Evolutionary conservation across 2,329 filamentous ascomycete genomes (phyloP).

Genomic region (Alternaria sp.): DNA sequence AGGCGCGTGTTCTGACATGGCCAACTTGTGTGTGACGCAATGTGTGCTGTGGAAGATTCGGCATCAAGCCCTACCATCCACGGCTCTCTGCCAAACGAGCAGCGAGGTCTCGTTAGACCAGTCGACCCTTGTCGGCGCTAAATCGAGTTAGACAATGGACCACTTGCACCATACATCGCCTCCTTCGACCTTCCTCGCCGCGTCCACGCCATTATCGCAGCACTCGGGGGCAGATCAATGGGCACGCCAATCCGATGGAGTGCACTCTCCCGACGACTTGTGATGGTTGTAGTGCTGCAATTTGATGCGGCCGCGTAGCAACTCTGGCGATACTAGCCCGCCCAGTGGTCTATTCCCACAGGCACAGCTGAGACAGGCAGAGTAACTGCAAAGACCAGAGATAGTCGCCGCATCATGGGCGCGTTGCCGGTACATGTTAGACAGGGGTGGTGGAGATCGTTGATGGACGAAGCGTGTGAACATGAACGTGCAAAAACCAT

Average conservation of each 20-base stretch:
- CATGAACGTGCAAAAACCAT: slow-evolving; percentile 21
- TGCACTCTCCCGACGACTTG: slow-evolving; percentile 1
- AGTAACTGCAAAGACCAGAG: slow-evolving; percentile 20
- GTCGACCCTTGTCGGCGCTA: slow-evolving; percentile 22
- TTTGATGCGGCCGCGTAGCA: neutral
- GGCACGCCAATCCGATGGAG: neutral
- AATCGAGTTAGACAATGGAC: slow-evolving; percentile 27
- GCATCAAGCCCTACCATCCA: slow-evolving; percentile 15
- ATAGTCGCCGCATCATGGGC: slow-evolving; percentile 15
- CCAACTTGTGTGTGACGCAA: slow-evolving; percentile 14
- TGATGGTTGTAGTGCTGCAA: neutral
- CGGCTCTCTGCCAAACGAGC: slow-evolving; percentile 20
- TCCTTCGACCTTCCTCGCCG: slow-evolving; percentile 35
- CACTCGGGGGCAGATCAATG: slow-evolving; percentile 2
- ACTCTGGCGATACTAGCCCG: neutral
- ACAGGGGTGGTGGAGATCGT: slow-evolving; percentile 23
- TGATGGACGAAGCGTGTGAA: slow-evolving; percentile 23
- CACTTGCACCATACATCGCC: slow-evolving; percentile 32
- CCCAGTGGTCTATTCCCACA: slow-evolving; percentile 1
- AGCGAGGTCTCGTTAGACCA: slow-evolving; percentile 27
- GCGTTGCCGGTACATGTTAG: slow-evolving; percentile 14
- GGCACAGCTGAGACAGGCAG: slow-evolving; percentile 15
- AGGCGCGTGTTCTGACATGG: slow-evolving; percentile 2
- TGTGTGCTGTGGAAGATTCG: slow-evolving; percentile 24
- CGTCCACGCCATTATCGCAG: slow-evolving; percentile 22